Base-by-base conservation (phyloP, 2,329 filamentous ascomycete species). In the Aureobasidium sp. region DNA sequence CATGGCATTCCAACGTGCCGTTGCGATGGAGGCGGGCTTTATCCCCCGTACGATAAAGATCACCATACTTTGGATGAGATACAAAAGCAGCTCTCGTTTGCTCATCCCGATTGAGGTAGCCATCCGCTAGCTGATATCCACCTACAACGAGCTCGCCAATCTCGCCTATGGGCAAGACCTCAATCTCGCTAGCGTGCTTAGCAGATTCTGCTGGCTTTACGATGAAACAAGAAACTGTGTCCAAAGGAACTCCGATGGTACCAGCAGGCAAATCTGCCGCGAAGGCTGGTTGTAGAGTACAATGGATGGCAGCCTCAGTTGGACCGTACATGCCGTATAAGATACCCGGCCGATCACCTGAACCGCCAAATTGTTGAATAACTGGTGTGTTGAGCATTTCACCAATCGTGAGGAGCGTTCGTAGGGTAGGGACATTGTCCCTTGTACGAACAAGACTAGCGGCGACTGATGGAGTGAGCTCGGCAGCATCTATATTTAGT, bases 301-400 rank as follows among this genome's bases (percentile, higher is more conserved):
- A 97, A 71, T 97, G 92, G 63, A 97, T 96, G 0, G 92, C 86
- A 8, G 90, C 90, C 75, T 97, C 92, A 0, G 92, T 97, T 1
- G 92, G 92, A 0, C 92, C 92, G 71, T 97, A 97, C 91, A 96
- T 96, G 37, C 87, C 92, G 82, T 90, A 92, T 0, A 97, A 79
- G 47, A 96, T 86, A 67, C 88, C 87, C 1, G 77, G 71, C 8
- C 74, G 75, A 0, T 70, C 70, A 0, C 73, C 69, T 10, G 78
- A 76, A 2, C 84, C 84, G 6, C 90, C 91, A 78, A 94, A 97
- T 70, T 95, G 90, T 39, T 84, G 77, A 26, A 96, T 81, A 1
- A 97, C 87, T 9, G 84, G 82, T 46, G 82, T 79, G 3, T 89
- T 96, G 39, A 97, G 82, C 92, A 96, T 96, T 74, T 97, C 92